These are phyloP conservation scores for Neospermospora avenae DNA, from an alignment of 2,329 filamentous ascomycete species.

Conservation along the genomic window DNA sequence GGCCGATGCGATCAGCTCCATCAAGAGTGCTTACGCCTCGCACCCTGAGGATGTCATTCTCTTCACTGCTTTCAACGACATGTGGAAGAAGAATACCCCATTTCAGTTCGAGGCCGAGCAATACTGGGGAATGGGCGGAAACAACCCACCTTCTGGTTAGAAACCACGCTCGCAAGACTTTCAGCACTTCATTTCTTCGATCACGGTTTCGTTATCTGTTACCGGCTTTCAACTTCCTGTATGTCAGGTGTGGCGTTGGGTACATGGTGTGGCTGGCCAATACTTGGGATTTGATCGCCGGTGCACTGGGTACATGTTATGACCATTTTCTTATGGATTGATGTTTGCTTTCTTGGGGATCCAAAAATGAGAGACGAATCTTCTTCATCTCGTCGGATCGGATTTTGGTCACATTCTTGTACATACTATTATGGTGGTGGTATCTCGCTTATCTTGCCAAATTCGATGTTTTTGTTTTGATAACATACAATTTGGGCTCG, in stretches of 20 bases:
- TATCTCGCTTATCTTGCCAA: neutral
- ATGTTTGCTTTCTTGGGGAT: conserved; percentile 13
- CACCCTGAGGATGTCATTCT: conserved; percentile 57
- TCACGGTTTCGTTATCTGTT: neutral
- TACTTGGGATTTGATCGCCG: neutral
- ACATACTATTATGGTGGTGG: conserved; percentile 19
- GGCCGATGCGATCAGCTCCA: conserved; percentile 58
- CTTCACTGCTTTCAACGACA: conserved; percentile 76
- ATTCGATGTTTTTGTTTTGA: neutral
- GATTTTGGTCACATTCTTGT: conserved; percentile 22
- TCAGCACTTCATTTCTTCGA: neutral
- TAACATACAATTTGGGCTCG: too few relatives aligned
- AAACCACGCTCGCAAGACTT: neutral
- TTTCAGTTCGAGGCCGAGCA: conserved; percentile 69
- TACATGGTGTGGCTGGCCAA: neutral
- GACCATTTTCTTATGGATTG: conserved; percentile 16
- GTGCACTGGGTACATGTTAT: conserved; percentile 16
- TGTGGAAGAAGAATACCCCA: conserved; percentile 67
- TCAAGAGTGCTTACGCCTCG: conserved; percentile 56
- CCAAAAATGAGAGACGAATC: neutral
- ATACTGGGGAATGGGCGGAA: conserved; percentile 66
- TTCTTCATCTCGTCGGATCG: conserved; percentile 2
- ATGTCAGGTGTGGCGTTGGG: conserved; percentile 15
- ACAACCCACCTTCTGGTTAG: conserved; percentile 29
- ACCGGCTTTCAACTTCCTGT: neutral